Conservation (phyloP, 2,329 filamentous ascomycete species). For the Arthrinium phaeospermum region DNA sequence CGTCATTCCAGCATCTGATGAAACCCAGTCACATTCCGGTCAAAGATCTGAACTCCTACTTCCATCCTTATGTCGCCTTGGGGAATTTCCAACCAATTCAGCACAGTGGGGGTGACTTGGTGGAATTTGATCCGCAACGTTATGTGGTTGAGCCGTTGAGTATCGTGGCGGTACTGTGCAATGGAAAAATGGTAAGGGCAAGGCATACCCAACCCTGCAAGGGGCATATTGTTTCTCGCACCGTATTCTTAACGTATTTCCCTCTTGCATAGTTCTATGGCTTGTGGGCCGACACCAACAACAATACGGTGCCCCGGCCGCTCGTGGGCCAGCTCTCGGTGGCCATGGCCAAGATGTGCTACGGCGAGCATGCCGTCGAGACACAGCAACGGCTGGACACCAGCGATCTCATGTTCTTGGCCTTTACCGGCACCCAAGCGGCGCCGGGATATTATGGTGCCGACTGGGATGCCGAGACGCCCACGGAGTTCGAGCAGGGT, state of each 20-base stretch:
- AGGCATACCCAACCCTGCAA: too few relatives aligned
- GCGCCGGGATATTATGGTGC: neutral
- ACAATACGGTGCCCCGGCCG: neutral
- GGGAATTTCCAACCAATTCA: slow-evolving; percentile 50
- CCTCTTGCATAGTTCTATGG: neutral
- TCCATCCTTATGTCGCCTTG: slow-evolving; percentile 61
- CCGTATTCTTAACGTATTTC: neutral
- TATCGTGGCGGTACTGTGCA: slow-evolving; percentile 52
- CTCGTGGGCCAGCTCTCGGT: slow-evolving; percentile 6
- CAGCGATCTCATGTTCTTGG: slow-evolving; percentile 8
- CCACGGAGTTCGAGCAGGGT: slow-evolving; percentile 6
- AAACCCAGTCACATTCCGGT: slow-evolving; percentile 42
- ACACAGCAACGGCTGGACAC: neutral
- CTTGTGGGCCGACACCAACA: slow-evolving; percentile 11
- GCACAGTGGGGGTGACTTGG: slow-evolving; percentile 32
- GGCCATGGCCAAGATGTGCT: slow-evolving; percentile 16
- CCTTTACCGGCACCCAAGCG: slow-evolving; percentile 10
- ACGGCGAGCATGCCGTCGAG: neutral
- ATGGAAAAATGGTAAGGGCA: slow-evolving; percentile 7
- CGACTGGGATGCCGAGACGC: slow-evolving; percentile 10
- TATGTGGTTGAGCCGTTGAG: slow-evolving; percentile 54
- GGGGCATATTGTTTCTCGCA: neutral
- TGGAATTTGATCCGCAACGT: slow-evolving; percentile 47
- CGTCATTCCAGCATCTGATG: slow-evolving; percentile 49
- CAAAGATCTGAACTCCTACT: slow-evolving; percentile 54